Conservation (phyloP, 805 yeast genomes). For the Wickerhamomyces alni region DNA sequence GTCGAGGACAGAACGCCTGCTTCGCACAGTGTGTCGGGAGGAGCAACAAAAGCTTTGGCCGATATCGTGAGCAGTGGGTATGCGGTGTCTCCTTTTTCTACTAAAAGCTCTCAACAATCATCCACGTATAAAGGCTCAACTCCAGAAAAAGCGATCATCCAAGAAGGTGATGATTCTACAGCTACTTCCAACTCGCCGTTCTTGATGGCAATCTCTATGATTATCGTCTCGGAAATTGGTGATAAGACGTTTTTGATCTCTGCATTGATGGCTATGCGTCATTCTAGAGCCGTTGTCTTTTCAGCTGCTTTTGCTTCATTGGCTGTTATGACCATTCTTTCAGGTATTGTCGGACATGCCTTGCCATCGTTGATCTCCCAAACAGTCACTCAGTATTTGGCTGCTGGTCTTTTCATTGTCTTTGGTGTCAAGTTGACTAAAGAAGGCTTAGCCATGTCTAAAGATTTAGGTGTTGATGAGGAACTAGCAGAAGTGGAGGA, state of each 20-base stretch:
- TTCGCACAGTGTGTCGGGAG: background rate
- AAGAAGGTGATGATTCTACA: background rate
- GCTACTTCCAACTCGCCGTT: constrained; percentile 35
- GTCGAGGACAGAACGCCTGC: constrained; percentile 10
- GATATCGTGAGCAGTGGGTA: background rate
- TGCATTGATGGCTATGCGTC: constrained; percentile 96
- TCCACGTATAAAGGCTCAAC: background rate
- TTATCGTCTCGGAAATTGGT: constrained; percentile 91
- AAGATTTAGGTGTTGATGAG: constrained; percentile 83
- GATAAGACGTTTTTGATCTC: constrained; percentile 97
- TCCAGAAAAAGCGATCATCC: background rate
- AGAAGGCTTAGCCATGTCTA: constrained; percentile 82
- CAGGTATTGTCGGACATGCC: constrained; percentile 89
- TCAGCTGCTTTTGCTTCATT: constrained; percentile 81
- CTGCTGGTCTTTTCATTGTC: constrained; percentile 73
- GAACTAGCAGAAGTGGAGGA: constrained; percentile 97
- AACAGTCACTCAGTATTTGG: constrained; percentile 72
- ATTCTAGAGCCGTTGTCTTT: constrained; percentile 79
- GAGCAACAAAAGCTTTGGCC: background rate
- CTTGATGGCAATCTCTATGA: constrained; percentile 83
- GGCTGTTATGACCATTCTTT: constrained; percentile 83
- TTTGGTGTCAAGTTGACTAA: constrained; percentile 71
- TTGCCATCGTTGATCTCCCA: constrained; percentile 80
- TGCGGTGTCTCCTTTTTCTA: background rate
- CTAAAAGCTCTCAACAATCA: background rate